Conservation (phyloP, 306 rosid genomes). For the Biancaea sappan region DNA sequence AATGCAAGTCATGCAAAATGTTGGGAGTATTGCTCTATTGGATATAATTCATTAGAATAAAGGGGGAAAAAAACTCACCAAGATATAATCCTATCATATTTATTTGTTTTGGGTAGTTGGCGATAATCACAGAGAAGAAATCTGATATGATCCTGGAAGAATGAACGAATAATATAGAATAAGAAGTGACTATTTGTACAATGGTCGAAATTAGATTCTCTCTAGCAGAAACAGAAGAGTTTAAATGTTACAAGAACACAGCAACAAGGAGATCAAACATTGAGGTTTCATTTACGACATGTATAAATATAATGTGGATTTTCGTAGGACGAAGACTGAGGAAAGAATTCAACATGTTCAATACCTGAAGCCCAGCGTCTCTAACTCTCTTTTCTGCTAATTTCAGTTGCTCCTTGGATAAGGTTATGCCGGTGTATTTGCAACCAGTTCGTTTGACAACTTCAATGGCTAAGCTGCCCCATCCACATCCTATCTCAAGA, state of each 20-base stretch:
- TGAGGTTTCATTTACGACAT: not conserved
- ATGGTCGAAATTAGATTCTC: not conserved
- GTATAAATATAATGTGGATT: constrained; percentile 1
- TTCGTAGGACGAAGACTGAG: not conserved
- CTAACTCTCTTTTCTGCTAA: constrained; percentile 65
- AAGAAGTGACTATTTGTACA: not conserved
- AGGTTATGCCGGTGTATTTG: constrained; percentile 85
- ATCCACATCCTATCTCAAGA: constrained; percentile 88
- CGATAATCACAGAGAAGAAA: constrained; percentile 87
- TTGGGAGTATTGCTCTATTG: not conserved
- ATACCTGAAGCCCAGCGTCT: constrained; percentile 83
- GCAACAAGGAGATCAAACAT: not conserved
- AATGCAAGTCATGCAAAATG: constrained; percentile 19
- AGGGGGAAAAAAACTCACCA: constrained; percentile 55
- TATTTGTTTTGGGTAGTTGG: constrained; percentile 55
- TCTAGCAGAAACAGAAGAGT: constrained; percentile 16
- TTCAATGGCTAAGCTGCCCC: constrained; percentile 94
- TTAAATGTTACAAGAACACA: not conserved
- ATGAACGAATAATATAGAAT: not conserved
- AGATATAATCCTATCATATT: constrained; percentile 82
- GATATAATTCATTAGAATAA: not conserved
- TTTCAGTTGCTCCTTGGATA: constrained; percentile 77
- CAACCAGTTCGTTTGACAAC: constrained; percentile 78
- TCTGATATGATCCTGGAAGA: constrained; percentile 63
- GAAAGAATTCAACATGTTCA: not conserved